A percentile compares a stretch with the other conserved stretches of the same genome.
Evolutionary conservation across 2,329 filamentous ascomycete species (phyloP).

Genomic region (Fusarium setosum): DNA sequence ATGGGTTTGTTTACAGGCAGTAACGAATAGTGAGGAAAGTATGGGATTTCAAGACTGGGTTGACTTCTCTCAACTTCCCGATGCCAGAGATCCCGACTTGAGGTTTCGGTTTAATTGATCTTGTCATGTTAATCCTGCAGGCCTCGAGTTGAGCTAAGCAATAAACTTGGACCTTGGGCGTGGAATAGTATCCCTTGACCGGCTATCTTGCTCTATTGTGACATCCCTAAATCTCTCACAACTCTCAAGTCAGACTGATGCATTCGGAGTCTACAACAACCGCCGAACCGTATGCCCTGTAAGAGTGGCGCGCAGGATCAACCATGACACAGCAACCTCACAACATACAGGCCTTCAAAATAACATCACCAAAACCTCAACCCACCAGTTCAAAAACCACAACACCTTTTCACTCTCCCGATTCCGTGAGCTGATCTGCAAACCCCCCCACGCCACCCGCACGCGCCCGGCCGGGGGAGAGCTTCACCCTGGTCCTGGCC

Average conservation of each 20-base stretch:
- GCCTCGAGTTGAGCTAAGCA: no score
- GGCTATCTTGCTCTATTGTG: no score
- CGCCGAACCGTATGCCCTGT: background rate
- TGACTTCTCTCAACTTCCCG: no score
- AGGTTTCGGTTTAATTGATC: no score
- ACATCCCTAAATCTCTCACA: no score
- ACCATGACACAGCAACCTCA: background rate
- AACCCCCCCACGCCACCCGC: constrained; percentile 9
- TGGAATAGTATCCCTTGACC: no score
- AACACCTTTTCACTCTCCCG: background rate
- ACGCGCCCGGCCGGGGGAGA: background rate
- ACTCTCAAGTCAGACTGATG: background rate
- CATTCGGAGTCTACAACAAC: background rate
- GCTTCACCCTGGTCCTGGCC: background rate
- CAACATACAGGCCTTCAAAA: background rate
- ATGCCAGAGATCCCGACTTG: no score
- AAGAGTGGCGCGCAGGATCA: background rate
- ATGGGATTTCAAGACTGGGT: no score
- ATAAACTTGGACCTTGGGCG: no score
- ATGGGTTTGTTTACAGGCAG: no score
- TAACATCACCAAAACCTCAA: constrained; percentile 1
- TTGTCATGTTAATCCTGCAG: no score
- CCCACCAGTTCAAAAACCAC: background rate
- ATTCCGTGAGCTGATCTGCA: background rate
- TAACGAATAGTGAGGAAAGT: no score